Conservation (phyloP, 306 rosid genomes). For the Medicago arabica region DNA sequence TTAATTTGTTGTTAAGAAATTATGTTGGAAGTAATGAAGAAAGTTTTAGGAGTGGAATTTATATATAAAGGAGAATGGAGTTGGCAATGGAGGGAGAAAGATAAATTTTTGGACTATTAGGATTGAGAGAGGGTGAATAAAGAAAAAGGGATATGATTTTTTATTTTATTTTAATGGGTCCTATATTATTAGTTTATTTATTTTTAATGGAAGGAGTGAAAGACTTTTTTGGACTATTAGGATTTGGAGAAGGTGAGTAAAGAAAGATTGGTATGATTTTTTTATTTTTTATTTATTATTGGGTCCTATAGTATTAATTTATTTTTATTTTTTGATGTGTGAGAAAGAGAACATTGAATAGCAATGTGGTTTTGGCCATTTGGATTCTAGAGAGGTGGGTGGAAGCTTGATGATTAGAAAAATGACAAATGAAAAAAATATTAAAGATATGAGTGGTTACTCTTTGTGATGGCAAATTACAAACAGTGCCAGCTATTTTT, state of each 20-base stretch:
- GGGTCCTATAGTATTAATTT: not conserved
- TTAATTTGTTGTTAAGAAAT: constrained; percentile 13
- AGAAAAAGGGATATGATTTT: not conserved
- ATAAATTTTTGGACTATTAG: constrained; percentile 1
- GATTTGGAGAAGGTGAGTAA: constrained; percentile 1
- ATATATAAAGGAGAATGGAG: constrained; percentile 45
- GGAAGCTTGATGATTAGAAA: constrained; percentile 48
- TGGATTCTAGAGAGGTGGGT: constrained; percentile 66
- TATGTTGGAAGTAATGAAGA: constrained; percentile 12
- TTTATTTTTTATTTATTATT: not conserved
- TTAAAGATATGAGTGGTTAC: constrained; percentile 52
- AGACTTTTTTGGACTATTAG: constrained; percentile 16
- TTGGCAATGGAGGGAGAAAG: constrained; percentile 19
- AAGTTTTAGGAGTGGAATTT: constrained; percentile 33
- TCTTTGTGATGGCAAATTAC: constrained; percentile 57
- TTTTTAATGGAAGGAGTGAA: not conserved
- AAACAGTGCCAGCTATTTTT: constrained; percentile 65
- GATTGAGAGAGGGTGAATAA: constrained; percentile 3
- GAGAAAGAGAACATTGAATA: constrained; percentile 20
- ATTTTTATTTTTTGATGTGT: not conserved
- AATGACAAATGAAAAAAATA: constrained; percentile 7
- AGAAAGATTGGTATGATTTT: not conserved
- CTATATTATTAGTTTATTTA: not conserved
- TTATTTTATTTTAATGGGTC: not conserved
- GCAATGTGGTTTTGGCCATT: constrained; percentile 48